These are phyloP conservation scores for Globisporangium middletonii DNA, from an alignment of 352 stramenopile genomes.

Conservation along the genomic window DNA sequence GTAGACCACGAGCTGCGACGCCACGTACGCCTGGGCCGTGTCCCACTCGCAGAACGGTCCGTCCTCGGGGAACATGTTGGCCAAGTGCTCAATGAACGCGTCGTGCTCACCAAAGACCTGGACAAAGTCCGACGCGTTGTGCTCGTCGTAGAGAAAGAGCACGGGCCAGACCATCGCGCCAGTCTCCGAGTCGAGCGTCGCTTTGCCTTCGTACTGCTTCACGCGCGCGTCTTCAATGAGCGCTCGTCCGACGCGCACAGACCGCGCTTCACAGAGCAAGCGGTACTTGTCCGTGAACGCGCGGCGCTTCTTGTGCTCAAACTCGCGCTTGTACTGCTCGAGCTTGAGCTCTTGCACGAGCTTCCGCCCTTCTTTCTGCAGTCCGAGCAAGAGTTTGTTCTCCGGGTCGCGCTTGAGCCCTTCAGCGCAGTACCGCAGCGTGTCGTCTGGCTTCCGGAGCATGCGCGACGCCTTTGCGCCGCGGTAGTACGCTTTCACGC, in stretches of 20 bases:
- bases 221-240: conserved; percentile 79
- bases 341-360: conserved; percentile 60
- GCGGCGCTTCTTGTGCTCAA: conserved; percentile 62
- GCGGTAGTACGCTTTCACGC: conserved; percentile 84
- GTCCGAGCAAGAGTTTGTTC: conserved; percentile 70
- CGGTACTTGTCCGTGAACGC: conserved; percentile 75
- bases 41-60: conserved; percentile 83
- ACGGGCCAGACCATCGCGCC: conserved; percentile 74
- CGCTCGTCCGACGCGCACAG: conserved; percentile 62
- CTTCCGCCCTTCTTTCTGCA: conserved; percentile 55
- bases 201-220: conserved; percentile 77
- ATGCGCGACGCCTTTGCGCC: conserved; percentile 76
- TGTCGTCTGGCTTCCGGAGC: conserved; percentile 74
- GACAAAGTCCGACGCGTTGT: conserved; percentile 83
- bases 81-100: conserved; percentile 76
- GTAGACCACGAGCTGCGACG: conserved; percentile 72
- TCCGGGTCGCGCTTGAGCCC: conserved; percentile 65
- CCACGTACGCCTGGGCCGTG: conserved; percentile 57
- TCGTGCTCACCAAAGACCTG: conserved; percentile 78
- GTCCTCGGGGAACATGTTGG: conserved; percentile 88
- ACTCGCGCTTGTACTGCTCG: conserved; percentile 55
- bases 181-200: conserved; percentile 53
- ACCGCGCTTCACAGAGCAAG: conserved; percentile 54
- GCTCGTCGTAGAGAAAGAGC: conserved; percentile 82
- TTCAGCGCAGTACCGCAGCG: conserved; percentile 74